Conservation (phyloP, 306 rosid species). For the Myrica gale region DNA sequence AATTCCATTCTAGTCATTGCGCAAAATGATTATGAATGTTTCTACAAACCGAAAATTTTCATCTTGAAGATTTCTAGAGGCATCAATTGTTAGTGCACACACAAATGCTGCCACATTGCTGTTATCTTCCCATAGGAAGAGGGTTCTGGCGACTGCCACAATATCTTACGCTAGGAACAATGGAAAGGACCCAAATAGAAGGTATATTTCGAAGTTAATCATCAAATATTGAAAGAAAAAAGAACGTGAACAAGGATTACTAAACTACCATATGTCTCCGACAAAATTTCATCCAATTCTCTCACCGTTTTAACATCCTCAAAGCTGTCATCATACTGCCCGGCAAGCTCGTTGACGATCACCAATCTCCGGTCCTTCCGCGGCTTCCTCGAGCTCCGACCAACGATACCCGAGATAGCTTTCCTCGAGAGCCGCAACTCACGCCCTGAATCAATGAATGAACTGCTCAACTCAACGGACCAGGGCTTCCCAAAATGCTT, state of each 20-base stretch:
- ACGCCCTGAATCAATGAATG: conserved; percentile 56
- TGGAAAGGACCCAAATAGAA: not conserved
- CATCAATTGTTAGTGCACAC: not conserved
- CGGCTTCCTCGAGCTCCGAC: conserved; percentile 56
- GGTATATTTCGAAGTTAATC: not conserved
- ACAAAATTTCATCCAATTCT: not conserved
- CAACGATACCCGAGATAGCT: conserved; percentile 27
- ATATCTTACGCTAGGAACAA: not conserved
- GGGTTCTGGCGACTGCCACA: not conserved
- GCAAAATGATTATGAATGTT: no score
- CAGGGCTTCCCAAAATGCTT: conserved; percentile 42
- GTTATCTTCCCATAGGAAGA: not conserved
- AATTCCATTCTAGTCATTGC: no score
- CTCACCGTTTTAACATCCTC: conserved; percentile 82
- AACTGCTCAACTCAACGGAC: conserved; percentile 53
- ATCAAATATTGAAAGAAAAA: no score
- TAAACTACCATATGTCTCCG: not conserved
- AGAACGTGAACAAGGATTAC: not conserved
- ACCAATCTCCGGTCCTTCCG: conserved; percentile 44
- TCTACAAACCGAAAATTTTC: not conserved
- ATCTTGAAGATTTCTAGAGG: not conserved
- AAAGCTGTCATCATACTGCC: conserved; percentile 84
- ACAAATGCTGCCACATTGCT: not conserved
- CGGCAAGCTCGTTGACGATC: conserved; percentile 71
- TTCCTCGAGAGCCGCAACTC: conserved; percentile 56